These are phyloP conservation scores for Penicillium antarcticum DNA, from an alignment of 495 filamentous ascomycete genomes.

Conservation along the genomic window DNA sequence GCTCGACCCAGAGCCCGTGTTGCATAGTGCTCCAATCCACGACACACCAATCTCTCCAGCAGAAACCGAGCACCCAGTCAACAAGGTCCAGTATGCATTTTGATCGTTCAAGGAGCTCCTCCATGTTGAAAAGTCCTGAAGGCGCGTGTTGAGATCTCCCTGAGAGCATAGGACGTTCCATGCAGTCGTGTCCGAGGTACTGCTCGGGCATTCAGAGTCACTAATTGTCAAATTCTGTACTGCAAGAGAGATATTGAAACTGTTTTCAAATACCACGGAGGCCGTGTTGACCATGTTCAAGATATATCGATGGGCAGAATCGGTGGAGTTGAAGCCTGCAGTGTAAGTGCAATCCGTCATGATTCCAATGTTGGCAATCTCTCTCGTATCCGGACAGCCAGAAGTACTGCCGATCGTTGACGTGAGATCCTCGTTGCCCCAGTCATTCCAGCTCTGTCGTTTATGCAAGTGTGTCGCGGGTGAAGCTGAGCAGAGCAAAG, in stretches of 20 bases:
- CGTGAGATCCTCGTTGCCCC: background rate
- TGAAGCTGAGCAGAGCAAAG: background rate
- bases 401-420: slow-evolving; percentile 69
- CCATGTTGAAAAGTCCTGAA: slow-evolving; percentile 80
- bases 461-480: background rate
- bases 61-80: slow-evolving; percentile 71
- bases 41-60: slow-evolving; percentile 78
- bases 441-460: background rate
- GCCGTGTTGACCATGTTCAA: slow-evolving; percentile 77
- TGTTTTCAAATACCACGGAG: slow-evolving; percentile 74
- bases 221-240: slow-evolving; percentile 76
- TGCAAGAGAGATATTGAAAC: slow-evolving; percentile 85
- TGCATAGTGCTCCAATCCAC: slow-evolving; percentile 82
- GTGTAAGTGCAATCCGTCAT: slow-evolving; percentile 90
- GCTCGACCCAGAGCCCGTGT: slow-evolving; percentile 45
- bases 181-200: slow-evolving; percentile 52
- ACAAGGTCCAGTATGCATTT: slow-evolving; percentile 86
- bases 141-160: slow-evolving; percentile 63
- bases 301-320: slow-evolving; percentile 59
- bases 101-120: slow-evolving; percentile 61
- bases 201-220: slow-evolving; percentile 61
- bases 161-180: slow-evolving; percentile 73
- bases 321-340: slow-evolving; percentile 56
- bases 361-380: slow-evolving; percentile 81
- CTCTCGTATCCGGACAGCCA: slow-evolving; percentile 76